A percentile compares a stretch with the other conserved stretches of the same genome.
These are phyloP conservation scores for Candida endomychidarum DNA, from an alignment of 805 yeast species.

Conservation along the genomic window DNA sequence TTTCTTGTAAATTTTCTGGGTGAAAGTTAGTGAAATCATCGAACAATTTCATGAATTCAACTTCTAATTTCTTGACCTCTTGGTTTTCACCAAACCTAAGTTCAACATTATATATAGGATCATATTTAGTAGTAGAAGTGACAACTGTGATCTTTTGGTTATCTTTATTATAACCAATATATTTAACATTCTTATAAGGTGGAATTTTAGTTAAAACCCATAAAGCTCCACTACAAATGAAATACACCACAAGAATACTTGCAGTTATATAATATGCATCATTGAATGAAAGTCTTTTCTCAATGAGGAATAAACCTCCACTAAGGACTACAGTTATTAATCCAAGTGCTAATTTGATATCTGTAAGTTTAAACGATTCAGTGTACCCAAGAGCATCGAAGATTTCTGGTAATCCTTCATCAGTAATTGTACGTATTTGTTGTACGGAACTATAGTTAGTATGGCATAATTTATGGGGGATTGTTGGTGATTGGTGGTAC, in stretches of 20 bases:
- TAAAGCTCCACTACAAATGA: slow-evolving; percentile 33
- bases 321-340: slow-evolving; percentile 46
- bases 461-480: neutral
- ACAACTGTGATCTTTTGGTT: slow-evolving; percentile 38
- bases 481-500: slow-evolving; percentile 13
- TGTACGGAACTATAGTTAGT: slow-evolving; percentile 37
- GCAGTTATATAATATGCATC: slow-evolving; percentile 38
- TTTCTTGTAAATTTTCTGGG: slow-evolving; percentile 19
- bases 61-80: slow-evolving; percentile 14
- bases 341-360: slow-evolving; percentile 51
- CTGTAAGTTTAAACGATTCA: slow-evolving; percentile 47
- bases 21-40: slow-evolving; percentile 48
- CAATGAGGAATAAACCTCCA: slow-evolving; percentile 46
- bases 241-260: slow-evolving; percentile 38
- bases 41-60: slow-evolving; percentile 44
- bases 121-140: slow-evolving; percentile 42
- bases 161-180: slow-evolving; percentile 38
- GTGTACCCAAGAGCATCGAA: slow-evolving; percentile 46
- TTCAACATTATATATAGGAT: slow-evolving; percentile 44
- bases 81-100: slow-evolving; percentile 24
- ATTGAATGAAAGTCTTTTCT: slow-evolving; percentile 47
- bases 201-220: slow-evolving; percentile 29
- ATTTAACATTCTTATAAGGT: slow-evolving; percentile 46
- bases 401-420: slow-evolving; percentile 45
- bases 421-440: slow-evolving; percentile 49